These are phyloP conservation scores for Aspergillus fructus DNA, from an alignment of 2,329 filamentous ascomycete species.

Conservation along the genomic window DNA sequence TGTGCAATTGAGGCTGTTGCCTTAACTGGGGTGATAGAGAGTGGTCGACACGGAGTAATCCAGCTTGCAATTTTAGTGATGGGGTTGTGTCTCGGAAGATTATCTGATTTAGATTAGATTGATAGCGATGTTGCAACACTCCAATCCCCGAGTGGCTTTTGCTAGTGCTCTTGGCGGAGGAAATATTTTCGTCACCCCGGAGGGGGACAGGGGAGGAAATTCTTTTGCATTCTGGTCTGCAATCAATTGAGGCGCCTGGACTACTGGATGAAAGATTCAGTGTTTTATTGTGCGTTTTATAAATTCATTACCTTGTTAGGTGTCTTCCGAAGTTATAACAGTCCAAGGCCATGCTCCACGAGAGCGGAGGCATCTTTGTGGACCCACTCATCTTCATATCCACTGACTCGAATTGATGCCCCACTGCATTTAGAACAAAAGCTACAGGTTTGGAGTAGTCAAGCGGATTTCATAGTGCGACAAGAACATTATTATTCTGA, in stretches of 20 bases:
- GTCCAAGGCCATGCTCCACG: not conserved
- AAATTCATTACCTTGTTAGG: no score
- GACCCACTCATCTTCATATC: not conserved
- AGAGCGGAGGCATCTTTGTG: not conserved
- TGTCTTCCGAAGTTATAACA: no score
- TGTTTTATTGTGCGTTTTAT: no score
- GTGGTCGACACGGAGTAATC: not conserved
- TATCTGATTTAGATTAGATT: constrained; percentile 20
- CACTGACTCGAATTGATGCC: no score
- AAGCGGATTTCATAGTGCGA: not conserved
- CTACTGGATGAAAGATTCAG: no score
- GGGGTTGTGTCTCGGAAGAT: not conserved
- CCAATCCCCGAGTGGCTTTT: not conserved
- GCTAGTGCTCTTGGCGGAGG: not conserved
- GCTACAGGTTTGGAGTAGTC: not conserved
- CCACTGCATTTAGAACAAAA: not conserved
- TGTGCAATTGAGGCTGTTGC: not conserved
- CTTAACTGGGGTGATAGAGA: not conserved
- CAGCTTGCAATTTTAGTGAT: not conserved
- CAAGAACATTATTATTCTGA: not conserved
- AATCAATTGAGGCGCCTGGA: not conserved
- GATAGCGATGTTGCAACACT: constrained; percentile 8
- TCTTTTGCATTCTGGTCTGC: not conserved
- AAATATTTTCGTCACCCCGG: not conserved
- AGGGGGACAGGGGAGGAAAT: not conserved